These are phyloP conservation scores for Globisporangium ultimum DNA, from an alignment of 352 stramenopile genomes.

Conservation along the genomic window DNA sequence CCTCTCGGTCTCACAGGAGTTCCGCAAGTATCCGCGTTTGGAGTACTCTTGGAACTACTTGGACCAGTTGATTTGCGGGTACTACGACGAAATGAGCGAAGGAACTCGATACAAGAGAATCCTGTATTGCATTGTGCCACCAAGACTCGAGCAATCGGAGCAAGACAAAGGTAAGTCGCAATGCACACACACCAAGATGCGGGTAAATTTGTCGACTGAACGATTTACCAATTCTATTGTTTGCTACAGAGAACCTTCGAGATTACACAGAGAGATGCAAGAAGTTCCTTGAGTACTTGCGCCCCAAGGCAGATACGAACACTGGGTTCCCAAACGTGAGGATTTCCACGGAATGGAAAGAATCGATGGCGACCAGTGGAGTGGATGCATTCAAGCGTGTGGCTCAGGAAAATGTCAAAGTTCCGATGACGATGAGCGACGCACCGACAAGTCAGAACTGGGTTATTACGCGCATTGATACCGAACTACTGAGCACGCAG, in stretches of 20 bases:
- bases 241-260: conserved; percentile 40
- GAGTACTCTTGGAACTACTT: conserved; percentile 87
- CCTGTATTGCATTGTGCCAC: conserved; percentile 68
- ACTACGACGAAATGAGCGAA: conserved; percentile 86
- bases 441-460: conserved; percentile 77
- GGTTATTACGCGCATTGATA: conserved; percentile 77
- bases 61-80: conserved; percentile 83
- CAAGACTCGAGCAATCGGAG: conserved; percentile 27
- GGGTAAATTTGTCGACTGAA: too few relatives aligned
- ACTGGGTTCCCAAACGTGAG: conserved; percentile 53
- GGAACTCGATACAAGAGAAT: conserved; percentile 79
- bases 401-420: conserved; percentile 62
- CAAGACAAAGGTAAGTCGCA: conserved; percentile 22
- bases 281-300: conserved; percentile 73
- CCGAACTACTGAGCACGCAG: conserved; percentile 51
- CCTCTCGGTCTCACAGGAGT: conserved; percentile 65
- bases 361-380: conserved; percentile 40
- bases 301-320: conserved; percentile 50
- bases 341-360: conserved; percentile 47
- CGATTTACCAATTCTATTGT: conserved; percentile 1
- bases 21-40: conserved; percentile 76
- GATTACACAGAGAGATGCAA: conserved; percentile 58
- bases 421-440: conserved; percentile 61
- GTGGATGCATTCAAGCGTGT: conserved; percentile 65
- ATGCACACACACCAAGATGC: too few relatives aligned